Percentiles rank a stretch among this genome's conserved stretches.
Evolutionary conservation across 78 protist genomes (phyloP).

Genomic region (slime mould (Dictyostelium discoideum)): DNA sequence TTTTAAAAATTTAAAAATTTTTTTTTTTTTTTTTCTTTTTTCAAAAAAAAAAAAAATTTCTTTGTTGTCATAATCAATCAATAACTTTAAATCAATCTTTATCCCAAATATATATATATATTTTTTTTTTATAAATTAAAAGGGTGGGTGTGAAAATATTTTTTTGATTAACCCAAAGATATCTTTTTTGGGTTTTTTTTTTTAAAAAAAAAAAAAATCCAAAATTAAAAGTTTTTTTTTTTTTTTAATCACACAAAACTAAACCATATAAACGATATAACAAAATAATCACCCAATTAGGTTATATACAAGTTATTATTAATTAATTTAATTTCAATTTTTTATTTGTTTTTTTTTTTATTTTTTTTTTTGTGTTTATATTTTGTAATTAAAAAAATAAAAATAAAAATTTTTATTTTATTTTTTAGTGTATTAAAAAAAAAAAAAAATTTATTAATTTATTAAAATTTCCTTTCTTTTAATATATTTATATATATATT

Average conservation of each 20-base stretch:
- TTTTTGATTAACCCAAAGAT: neutral
- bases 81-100: neutral
- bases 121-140: neutral
- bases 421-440: too few relatives aligned
- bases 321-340: too few relatives aligned
- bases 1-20: too few relatives aligned
- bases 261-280: neutral
- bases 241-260: neutral
- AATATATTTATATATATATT: too few relatives aligned
- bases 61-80: neutral
- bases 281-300: neutral
- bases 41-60: neutral
- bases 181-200: neutral
- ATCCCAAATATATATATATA: neutral
- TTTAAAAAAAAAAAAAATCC: too few relatives aligned
- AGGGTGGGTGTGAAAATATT: neutral
- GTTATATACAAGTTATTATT: neutral
- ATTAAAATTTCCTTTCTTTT: neutral
- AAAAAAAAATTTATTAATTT: neutral
- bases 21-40: too few relatives aligned
- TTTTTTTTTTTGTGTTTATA: neutral
- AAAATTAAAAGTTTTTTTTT: too few relatives aligned
- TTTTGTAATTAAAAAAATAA: too few relatives aligned
- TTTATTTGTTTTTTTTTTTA: neutral
- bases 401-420: too few relatives aligned